These are phyloP conservation scores for Microdochium trichocladiopsis DNA, from an alignment of 2,329 filamentous ascomycete genomes.

Conservation along the genomic window DNA sequence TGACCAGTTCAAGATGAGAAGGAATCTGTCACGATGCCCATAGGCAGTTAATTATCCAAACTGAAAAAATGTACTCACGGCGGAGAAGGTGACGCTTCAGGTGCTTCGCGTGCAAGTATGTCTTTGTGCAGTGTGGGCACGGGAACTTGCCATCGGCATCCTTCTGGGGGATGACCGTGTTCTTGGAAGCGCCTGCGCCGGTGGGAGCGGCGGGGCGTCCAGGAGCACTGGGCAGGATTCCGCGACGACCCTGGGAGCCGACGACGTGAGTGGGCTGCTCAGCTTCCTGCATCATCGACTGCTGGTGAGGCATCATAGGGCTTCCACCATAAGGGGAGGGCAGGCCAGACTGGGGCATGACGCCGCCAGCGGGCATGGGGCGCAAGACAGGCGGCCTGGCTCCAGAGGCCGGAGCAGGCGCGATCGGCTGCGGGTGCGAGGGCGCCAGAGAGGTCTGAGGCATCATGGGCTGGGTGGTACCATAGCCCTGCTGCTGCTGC, in stretches of 20 bases:
- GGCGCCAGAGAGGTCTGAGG: conserved; percentile 59
- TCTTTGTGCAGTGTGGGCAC: conserved; percentile 97
- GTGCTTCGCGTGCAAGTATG: conserved; percentile 95
- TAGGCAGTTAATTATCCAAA: too few relatives aligned
- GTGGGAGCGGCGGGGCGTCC: conserved; percentile 73
- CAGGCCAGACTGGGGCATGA: conserved; percentile 51
- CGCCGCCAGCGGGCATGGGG: conserved; percentile 63
- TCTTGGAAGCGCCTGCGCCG: conserved; percentile 65
- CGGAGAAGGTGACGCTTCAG: conserved; percentile 91
- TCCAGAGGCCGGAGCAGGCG: conserved; percentile 57
- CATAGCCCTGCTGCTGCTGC: conserved; percentile 46
- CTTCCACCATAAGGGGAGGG: conserved; percentile 53
- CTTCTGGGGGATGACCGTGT: conserved; percentile 80
- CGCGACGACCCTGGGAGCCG: conserved; percentile 85
- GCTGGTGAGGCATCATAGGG: conserved; percentile 46
- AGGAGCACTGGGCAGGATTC: conserved; percentile 85
- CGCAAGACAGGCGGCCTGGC: conserved; percentile 54
- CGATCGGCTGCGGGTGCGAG: conserved; percentile 69
- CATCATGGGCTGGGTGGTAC: conserved; percentile 53
- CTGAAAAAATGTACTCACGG: conserved; percentile 64
- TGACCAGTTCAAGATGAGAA: too few relatives aligned
- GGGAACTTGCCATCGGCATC: conserved; percentile 97
- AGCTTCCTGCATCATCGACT: conserved; percentile 45
- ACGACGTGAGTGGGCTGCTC: conserved; percentile 84
- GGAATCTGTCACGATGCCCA: too few relatives aligned